Conservation (phyloP, 2,329 filamentous ascomycete species). For the Arthroderma sp. region DNA sequence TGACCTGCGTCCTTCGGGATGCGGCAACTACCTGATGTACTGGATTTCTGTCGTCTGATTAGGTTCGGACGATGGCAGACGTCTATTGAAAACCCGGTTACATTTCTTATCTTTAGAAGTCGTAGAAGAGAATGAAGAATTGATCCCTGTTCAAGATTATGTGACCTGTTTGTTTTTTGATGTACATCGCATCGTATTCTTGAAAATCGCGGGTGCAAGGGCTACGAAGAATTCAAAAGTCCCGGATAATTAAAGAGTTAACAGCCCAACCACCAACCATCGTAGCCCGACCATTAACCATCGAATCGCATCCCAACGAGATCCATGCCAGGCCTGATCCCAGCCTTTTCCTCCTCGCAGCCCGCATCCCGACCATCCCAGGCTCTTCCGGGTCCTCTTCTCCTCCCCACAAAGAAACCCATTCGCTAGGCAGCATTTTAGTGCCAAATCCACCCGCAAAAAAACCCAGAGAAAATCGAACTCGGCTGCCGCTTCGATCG, state of each 20-base stretch:
- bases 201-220: not conserved
- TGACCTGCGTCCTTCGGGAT: conserved; percentile 8
- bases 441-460: not conserved
- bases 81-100: conserved; percentile 36
- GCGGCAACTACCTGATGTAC: conserved; percentile 31
- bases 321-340: not conserved
- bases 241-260: not conserved
- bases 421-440: not conserved
- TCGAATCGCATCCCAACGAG: not conserved
- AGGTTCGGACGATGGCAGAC: conserved; percentile 25
- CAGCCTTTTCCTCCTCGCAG: not conserved
- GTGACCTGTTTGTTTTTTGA: not conserved
- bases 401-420: not conserved
- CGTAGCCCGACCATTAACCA: not conserved
- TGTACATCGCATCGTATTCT: not conserved
- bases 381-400: not conserved
- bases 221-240: not conserved
- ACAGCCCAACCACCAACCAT: not conserved
- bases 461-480: not conserved
- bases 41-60: conserved; percentile 31
- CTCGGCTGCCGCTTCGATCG: not conserved
- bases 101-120: conserved; percentile 17
- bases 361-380: not conserved
- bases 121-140: not conserved
- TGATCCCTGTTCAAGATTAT: not conserved